Conservation (phyloP, 148 eudicot genomes). For the Rhododendron vialii region DNA sequence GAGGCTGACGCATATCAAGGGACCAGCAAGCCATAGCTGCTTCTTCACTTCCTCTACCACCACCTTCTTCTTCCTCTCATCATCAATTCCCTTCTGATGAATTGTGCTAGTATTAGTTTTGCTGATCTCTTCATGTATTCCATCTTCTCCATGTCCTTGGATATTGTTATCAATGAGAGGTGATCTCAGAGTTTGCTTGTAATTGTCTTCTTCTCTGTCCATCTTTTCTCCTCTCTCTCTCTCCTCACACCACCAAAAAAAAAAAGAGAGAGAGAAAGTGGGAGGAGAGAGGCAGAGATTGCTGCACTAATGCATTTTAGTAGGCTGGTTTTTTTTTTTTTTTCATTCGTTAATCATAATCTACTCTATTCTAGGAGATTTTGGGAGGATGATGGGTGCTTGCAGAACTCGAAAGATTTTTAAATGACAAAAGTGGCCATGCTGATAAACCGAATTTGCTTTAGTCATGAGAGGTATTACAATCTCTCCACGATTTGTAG, state of each 20-base stretch:
- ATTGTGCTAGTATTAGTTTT: too few relatives aligned
- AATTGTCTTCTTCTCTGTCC: not conserved
- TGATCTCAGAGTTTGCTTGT: not conserved
- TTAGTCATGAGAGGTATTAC: too few relatives aligned
- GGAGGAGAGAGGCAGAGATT: not conserved
- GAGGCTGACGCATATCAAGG: constrained; percentile 43
- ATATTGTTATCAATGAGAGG: not conserved
- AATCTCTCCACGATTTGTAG: too few relatives aligned
- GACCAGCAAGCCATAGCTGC: constrained; percentile 65
- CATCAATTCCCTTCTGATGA: not conserved
- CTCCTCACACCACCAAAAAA: not conserved
- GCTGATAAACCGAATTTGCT: not conserved
- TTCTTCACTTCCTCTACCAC: constrained; percentile 46
- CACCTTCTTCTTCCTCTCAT: constrained; percentile 6
- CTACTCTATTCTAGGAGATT: too few relatives aligned
- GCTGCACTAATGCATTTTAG: not conserved
- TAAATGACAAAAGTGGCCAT: not conserved
- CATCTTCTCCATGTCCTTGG: not conserved
- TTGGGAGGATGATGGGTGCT: too few relatives aligned
- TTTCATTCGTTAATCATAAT: too few relatives aligned
- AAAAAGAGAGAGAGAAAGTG: not conserved
- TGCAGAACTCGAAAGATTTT: not conserved
- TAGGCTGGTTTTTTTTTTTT: not conserved
- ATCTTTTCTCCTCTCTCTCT: not conserved
- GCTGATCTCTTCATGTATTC: not conserved